Base-by-base conservation (phyloP, 2,329 filamentous ascomycete genomes). In the Bipolaris victoriae region DNA sequence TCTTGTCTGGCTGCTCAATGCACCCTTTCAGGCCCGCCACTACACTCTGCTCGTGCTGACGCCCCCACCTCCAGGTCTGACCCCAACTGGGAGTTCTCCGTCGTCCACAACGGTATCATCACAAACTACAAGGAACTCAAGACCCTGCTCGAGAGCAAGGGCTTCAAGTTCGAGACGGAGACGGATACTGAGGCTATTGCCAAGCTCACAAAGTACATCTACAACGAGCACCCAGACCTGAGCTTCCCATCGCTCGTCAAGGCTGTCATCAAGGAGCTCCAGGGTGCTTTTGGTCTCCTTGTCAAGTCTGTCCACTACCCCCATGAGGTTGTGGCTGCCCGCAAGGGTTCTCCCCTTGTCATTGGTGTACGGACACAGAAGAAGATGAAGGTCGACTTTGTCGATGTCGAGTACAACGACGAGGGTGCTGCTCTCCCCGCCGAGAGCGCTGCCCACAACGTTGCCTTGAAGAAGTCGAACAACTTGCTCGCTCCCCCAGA, bases 111-210 rank as follows among this genome's bases (percentile, higher is more conserved):
- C 82, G 95, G 95, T 76, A 99, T 99, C 85, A 99, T 99, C 81
- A 99, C 95, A 83, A 99, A 99, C 87, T 99, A 99, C 88, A 99
- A 99, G 86, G 95, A 99, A 83, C 84, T 99, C 73, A 97, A 94
- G 88, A 91, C 90, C 62, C 88, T 99, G 64, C 86, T 99, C 69
- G 86, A 90, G 81, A 86, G 85, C 84, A 99, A 98, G 86, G 95
- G 95, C 76, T 96, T 97, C 88, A 90, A 89, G 76, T 99, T 99
- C 78, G 95, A 99, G 88, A 99, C 95, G 50, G 94, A 99, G 81
- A 99, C 95, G 67, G 95, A 99, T 76, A 99, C 95, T 51, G 95
- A 99, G 83, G 97, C 94, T 80, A 99, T 99, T 80, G 95, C 95
- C 68, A 99, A 98, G 85, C 88, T 99, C 68, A 90, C 93, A 79